Evolutionary conservation across 2,329 filamentous ascomycete genomes (phyloP), one percentile per base, ranked within the genome.

Genomic region (Emergomyces orientalis): DNA sequence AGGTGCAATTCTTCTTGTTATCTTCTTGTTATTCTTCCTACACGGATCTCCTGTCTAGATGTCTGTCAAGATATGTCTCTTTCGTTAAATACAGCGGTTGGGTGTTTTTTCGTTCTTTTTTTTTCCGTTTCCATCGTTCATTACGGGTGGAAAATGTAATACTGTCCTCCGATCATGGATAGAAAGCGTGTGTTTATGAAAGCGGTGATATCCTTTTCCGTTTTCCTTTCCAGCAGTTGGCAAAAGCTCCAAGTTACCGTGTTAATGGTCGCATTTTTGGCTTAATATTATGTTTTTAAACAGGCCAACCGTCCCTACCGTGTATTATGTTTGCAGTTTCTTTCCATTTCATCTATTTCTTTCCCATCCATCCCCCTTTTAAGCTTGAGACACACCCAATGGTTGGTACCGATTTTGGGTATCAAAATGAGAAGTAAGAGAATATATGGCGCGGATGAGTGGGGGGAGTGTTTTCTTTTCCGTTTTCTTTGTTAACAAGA

Each of bases 371-470:
- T 41, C 7, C 6, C 22, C n/a, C n/a, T 25, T 27, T 39, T 27
- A 9, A 57, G 1, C n/a, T 41, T n/a, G 14, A 56, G 2, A 39
- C 32, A 41, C n/a, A 13, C n/a, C 34, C 41, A 58, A 58, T 9
- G 43, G 61, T 47, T 30, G 62, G 51, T 34, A 58, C n/a, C 45
- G 25, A 30, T 59, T 59, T 59, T 9, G 57, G 57, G 19, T 59
- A 41, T 59, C 57, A 45, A 59, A 47, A 32, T 7, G 55, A 14
- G 25, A 47, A 13, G 6, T 43, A 32, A 34, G 17, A 34, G 9
- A 47, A 59, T n/a, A 59, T 32, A 32, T n/a, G 34, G 32, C 22
- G 22, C 22, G 54, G 54, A 14, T 57, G 54, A 34, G 17, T 39
- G 34, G 4, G 11, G 3, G 32, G n/a, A n/a, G n/a, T n/a, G n/a